Evolutionary conservation across 1,139 yeast species (phyloP), one percentile per base, ranked within the genome.

Genomic region (Protomyces inouyei): DNA sequence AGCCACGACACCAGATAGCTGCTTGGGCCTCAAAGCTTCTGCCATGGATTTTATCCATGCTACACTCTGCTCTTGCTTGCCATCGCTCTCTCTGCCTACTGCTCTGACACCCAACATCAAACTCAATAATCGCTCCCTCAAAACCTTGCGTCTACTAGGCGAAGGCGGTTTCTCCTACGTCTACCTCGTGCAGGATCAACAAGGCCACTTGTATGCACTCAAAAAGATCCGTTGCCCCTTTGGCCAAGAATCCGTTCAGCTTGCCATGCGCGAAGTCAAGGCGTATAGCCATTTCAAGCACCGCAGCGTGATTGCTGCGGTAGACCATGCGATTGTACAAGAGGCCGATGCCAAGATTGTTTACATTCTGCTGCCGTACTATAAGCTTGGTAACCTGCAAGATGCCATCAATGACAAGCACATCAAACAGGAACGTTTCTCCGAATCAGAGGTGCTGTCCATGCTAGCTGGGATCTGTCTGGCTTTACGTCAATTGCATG

Each of bases 101-200:
- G 53, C 54, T 8, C 10, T 25, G 35, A 14, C 55, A 4, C 25
- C 40, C n/a, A 28, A 28, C 14, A 36, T 32, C 25, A 10, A 16
- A 8, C 12, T 37, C 37, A 51, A 21, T 9, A 37, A 25, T 38
- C 35, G 52, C 48, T n/a, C 38, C 8, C 52, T 57, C 36, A 57
- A 51, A 56, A 86, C 92, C n/a, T 76, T 84, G 60, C 82, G 84
- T 67, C 79, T 92, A 25, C 76, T 92, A 5, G 96, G 96, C 9
- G 97, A 91, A 69, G 96, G 96, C 1, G 96, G 95, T 5, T 88
- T 88, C 72, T 86, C 95, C 1, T 90, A 87, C 71, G 96, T 90
- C n/a, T 92, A 92, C 72, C 78, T 90, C 45, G 96, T 90, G 8
- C 80, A 81, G 69, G 80, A 84, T 40, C 51, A 12, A 4, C 74